phyloP scores from a whole-genome alignment of 1,139 yeast genomes.

The Kluyveromyces sp. region DNA sequence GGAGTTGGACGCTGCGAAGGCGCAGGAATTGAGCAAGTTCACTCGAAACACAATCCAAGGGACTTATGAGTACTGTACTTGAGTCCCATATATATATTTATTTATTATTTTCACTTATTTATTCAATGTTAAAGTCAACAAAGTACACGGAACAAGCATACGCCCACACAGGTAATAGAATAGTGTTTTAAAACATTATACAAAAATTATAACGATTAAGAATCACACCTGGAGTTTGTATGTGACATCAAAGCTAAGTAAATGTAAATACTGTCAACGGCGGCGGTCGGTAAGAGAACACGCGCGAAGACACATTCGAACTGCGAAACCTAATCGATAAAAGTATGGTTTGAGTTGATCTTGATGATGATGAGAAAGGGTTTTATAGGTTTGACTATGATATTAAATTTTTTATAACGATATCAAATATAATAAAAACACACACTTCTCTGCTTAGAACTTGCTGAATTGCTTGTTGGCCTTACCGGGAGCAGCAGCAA shows the following conservation, averaged over 20 bases:
- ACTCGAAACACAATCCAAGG: conserved; percentile 7
- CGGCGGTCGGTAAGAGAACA: too few species aligned
- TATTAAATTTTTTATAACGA: not conserved
- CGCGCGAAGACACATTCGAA: not conserved
- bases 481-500: conserved; percentile 81
- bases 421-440: too few species aligned
- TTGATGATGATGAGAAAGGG: not conserved
- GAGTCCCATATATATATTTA: not conserved
- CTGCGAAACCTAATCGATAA: not conserved
- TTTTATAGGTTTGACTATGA: not conserved
- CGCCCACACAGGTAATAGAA: not conserved
- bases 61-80: not conserved
- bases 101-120: not conserved
- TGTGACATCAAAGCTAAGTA: not conserved
- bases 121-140: not conserved
- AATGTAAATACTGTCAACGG: not conserved
- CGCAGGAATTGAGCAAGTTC: conserved; percentile 12
- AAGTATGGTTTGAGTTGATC: not conserved
- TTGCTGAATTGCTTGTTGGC: conserved; percentile 90
- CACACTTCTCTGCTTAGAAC: conserved; percentile 49
- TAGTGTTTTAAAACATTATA: conserved; percentile 1
- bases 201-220: not conserved
- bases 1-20: conserved; percentile 21
- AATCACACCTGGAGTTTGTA: not conserved
- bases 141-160: not conserved